Evolutionary conservation across 306 rosid species (phyloP).

Genomic region (barrel medic (Medicago truncatula)): MtrunA17r5.0-ANR NC_053045.1:39502001-39502500

Average conservation of each 20-base stretch:
- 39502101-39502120: conserved; percentile 46
- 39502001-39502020: conserved; percentile 2
- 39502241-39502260: not conserved
- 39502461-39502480: conserved; percentile 18
- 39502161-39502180: conserved; percentile 46
- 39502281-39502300: conserved; percentile 9
- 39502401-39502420: not conserved
- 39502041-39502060: not conserved
- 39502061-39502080: conserved; percentile 47
- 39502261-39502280: not conserved
- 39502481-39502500: conserved; percentile 14
- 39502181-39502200: conserved; percentile 28
- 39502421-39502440: not conserved
- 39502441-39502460: conserved; percentile 6
- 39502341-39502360: conserved; percentile 22
- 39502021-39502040: not conserved
- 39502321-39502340: conserved; percentile 23
- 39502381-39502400: not conserved
- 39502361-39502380: conserved; percentile 11
- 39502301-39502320: conserved; percentile 14
- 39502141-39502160: conserved; percentile 41
- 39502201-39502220: conserved; percentile 16
- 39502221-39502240: not conserved
- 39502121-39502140: conserved; percentile 54
- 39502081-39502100: conserved; percentile 44